These are phyloP conservation scores for Eimeria praecox DNA, from an alignment of 169 alveolate species.

Conservation along the genomic window DNA sequence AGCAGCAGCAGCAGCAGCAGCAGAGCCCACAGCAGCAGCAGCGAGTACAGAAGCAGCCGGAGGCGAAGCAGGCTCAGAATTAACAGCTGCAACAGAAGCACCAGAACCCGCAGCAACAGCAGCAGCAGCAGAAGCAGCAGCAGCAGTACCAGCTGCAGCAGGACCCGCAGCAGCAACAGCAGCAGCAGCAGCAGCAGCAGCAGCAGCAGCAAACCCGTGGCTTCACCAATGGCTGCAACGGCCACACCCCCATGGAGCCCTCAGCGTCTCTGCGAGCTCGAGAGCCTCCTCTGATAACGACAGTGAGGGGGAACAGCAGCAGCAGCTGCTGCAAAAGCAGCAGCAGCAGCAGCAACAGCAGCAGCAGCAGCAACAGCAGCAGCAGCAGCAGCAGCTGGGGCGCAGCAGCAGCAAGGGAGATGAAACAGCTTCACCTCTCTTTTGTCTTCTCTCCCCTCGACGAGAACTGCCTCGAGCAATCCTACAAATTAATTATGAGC, in stretches of 20 bases:
- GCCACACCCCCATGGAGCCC: slow-evolving; percentile 32
- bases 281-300: background rate
- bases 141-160: background rate
- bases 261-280: slow-evolving; percentile 24
- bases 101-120: background rate
- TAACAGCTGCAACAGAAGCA: background rate
- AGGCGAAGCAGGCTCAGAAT: background rate
- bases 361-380: slow-evolving; percentile 3
- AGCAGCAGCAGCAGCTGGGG: slow-evolving; percentile 26
- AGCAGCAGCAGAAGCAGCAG: background rate
- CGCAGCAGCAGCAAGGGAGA: slow-evolving; percentile 1
- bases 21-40: background rate
- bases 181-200: slow-evolving; percentile 23
- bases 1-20: background rate
- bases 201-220: background rate
- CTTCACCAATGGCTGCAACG: slow-evolving; percentile 23
- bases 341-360: slow-evolving; percentile 48
- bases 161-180: background rate
- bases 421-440: background rate
- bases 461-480: background rate
- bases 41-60: background rate
- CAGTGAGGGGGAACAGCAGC: slow-evolving; percentile 5
- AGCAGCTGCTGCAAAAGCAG: slow-evolving; percentile 17
- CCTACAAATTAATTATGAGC: background rate
- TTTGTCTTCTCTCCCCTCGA: background rate